These are phyloP conservation scores for Rhizophora apiculata DNA, from an alignment of 345 rosid species.

Conservation along the genomic window DNA sequence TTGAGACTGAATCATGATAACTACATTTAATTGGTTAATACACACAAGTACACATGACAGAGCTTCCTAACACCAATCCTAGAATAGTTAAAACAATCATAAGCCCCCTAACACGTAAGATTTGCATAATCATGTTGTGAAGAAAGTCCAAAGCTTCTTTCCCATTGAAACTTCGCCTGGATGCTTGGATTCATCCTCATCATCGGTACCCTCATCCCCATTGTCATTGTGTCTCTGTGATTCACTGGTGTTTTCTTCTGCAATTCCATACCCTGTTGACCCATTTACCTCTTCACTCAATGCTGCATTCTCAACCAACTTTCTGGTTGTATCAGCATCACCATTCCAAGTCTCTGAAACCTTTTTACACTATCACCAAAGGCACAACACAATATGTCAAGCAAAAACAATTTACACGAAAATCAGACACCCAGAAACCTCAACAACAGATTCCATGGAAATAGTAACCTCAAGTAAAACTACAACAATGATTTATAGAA, in stretches of 20 bases:
- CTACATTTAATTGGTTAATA: constrained; percentile 30
- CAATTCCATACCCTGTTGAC: constrained; percentile 42
- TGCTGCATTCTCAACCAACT: constrained; percentile 35
- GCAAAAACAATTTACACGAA: not conserved
- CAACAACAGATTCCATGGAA: too few relatives aligned
- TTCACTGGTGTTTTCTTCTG: constrained; percentile 30
- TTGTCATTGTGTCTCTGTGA: constrained; percentile 30
- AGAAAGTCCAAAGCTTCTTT: constrained; percentile 91
- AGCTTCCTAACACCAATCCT: constrained; percentile 35
- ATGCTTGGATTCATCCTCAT: constrained; percentile 56
- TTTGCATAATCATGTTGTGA: constrained; percentile 51
- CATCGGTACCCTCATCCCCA: constrained; percentile 34
- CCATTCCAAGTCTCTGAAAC: constrained; percentile 37
- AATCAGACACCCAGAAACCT: not conserved
- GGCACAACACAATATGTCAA: not conserved
- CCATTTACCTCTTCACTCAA: constrained; percentile 81
- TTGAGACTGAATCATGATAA: constrained; percentile 9
- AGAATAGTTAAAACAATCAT: constrained; percentile 21
- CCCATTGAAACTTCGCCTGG: constrained; percentile 79
- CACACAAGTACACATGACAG: constrained; percentile 34
- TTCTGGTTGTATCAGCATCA: constrained; percentile 38
- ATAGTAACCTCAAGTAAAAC: too few relatives aligned
- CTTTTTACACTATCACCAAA: constrained; percentile 40
- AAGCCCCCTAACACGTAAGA: constrained; percentile 6
- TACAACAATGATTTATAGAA: constrained; percentile 5